A percentile compares a stretch with the other conserved stretches of the same genome.
phyloP scores from a whole-genome alignment of 2,329 filamentous ascomycete genomes.

The Ophiostoma angusticollis region DNA sequence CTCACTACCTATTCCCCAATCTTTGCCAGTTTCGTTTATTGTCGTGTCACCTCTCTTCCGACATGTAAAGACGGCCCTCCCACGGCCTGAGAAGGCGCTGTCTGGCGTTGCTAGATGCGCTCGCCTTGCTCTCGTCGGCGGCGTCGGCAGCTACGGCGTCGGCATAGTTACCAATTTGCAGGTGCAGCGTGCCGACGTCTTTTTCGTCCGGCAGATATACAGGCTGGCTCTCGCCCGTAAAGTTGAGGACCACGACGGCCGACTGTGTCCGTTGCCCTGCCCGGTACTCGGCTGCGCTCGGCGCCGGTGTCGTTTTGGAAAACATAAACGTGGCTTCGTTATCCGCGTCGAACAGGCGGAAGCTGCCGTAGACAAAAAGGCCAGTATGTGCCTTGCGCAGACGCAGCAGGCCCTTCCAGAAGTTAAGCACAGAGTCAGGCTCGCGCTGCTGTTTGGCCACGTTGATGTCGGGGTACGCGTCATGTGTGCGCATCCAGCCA shows the following conservation, averaged over 20 bases:
- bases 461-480: slow-evolving; percentile 42
- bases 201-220: slow-evolving; percentile 17
- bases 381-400: slow-evolving; percentile 43
- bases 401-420: slow-evolving; percentile 44
- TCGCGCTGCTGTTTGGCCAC: slow-evolving; percentile 34
- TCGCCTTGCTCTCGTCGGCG: slow-evolving; percentile 2
- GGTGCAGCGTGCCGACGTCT: slow-evolving; percentile 10
- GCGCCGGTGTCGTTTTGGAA: slow-evolving; percentile 22
- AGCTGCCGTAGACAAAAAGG: slow-evolving; percentile 49
- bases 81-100: slow-evolving; percentile 20
- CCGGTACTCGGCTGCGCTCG: slow-evolving; percentile 2
- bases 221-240: slow-evolving; percentile 26
- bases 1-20: not conserved
- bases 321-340: slow-evolving; percentile 32
- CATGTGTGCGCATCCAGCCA: slow-evolving; percentile 50
- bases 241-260: slow-evolving; percentile 29
- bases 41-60: not conserved
- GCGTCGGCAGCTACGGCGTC: slow-evolving; percentile 14
- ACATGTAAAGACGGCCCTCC: slow-evolving; percentile 24
- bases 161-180: slow-evolving; percentile 21
- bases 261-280: too few species aligned
- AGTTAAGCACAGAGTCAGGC: slow-evolving; percentile 38
- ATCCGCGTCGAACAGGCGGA: slow-evolving; percentile 36
- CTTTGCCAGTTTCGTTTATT: not conserved
- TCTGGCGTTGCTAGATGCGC: not conserved